Base-by-base conservation (phyloP, 345 rosid species). In the Bruguiera gymnorhiza region DNA sequence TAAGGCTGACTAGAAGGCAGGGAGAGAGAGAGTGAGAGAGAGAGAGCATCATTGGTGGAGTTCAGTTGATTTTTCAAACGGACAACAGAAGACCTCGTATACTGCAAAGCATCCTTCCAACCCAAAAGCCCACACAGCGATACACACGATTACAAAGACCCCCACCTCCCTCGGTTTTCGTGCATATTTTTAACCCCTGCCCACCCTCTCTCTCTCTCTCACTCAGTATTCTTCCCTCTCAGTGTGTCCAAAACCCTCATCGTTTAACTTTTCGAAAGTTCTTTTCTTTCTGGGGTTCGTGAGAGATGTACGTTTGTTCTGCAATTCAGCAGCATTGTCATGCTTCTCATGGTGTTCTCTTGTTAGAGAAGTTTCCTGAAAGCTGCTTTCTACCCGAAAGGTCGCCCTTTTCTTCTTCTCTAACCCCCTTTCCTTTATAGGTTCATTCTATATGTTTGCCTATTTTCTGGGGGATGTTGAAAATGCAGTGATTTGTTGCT, bases 71-170 rank as follows among this genome's bases (percentile, higher is more conserved):
- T 43, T 57, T 68, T 68, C 39, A 46, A 58, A 58, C 43, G 6
- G 61, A 67, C 62, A 67, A 55, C 23, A 60, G 36, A 55, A 55
- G 52, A 24, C 62, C 30, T 67, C 36, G 70, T 60, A 67, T 55
- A 34, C 70, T 37, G 53, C 29, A 67, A 24, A 6, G 8, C 16
- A 27, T 52, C 66, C 66, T 31, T 31, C 24, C 54, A 32, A 63
- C 20, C 24, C 67, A 21, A 24, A 2, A 2, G 46, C 67, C 26
- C 19, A 53, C 15, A 10, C 48, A 30, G 27, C 29, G n/a, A 11
- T 23, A 24, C 16, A 5, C 23, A 48, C 30, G 48, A 6, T 11
- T 43, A 43, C 50, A 9, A 2, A 11, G 16, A 3, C 50, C 50
- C 5, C 50, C 15, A 13, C 50, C 1, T 43, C 50, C 50, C 50